Percentiles rank a stretch among this genome's conserved stretches.
Evolutionary conservation across 2,329 filamentous ascomycete genomes (phyloP).

Genomic region (Exophiala aquamarina): DNA sequence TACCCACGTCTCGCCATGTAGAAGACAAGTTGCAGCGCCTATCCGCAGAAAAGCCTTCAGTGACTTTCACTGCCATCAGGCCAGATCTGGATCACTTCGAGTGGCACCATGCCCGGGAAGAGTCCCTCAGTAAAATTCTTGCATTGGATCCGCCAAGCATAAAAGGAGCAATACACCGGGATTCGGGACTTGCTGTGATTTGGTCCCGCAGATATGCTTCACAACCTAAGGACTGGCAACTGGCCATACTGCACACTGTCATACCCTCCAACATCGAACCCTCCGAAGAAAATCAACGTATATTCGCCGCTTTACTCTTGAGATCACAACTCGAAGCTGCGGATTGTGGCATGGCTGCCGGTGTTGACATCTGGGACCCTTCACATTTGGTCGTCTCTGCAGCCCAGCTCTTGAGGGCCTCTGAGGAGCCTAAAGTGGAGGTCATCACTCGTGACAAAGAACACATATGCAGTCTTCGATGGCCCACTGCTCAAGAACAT

Average conservation of each 20-base stretch:
- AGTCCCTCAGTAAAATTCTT: slow-evolving; percentile 69
- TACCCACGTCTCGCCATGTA: slow-evolving; percentile 58
- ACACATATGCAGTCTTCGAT: slow-evolving; percentile 48
- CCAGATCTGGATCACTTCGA: slow-evolving; percentile 67
- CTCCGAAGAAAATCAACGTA: slow-evolving; percentile 22
- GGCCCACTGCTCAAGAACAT: slow-evolving; percentile 40
- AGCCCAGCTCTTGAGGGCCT: slow-evolving; percentile 31
- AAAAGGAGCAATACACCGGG: slow-evolving; percentile 63
- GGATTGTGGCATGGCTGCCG: slow-evolving; percentile 64
- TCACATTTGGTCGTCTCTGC: slow-evolving; percentile 51
- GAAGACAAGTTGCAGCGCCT: slow-evolving; percentile 55
- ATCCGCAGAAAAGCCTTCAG: slow-evolving; percentile 40
- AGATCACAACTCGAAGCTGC: slow-evolving; percentile 70
- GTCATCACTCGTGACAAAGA: slow-evolving; percentile 47
- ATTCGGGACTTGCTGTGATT: slow-evolving; percentile 37
- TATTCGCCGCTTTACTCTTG: slow-evolving; percentile 63
- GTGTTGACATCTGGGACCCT: slow-evolving; percentile 84
- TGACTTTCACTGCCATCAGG: slow-evolving; percentile 62
- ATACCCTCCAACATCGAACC: slow-evolving; percentile 41
- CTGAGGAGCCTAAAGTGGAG: slow-evolving; percentile 32
- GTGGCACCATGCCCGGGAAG: slow-evolving; percentile 81
- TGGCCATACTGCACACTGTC: slow-evolving; percentile 42
- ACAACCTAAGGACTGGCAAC: slow-evolving; percentile 36
- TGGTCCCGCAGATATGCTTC: slow-evolving; percentile 38
- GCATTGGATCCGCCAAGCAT: slow-evolving; percentile 51